These are phyloP conservation scores for Thymus quinquecostatus DNA, from an alignment of 257 asterid species.

Conservation along the genomic window DNA sequence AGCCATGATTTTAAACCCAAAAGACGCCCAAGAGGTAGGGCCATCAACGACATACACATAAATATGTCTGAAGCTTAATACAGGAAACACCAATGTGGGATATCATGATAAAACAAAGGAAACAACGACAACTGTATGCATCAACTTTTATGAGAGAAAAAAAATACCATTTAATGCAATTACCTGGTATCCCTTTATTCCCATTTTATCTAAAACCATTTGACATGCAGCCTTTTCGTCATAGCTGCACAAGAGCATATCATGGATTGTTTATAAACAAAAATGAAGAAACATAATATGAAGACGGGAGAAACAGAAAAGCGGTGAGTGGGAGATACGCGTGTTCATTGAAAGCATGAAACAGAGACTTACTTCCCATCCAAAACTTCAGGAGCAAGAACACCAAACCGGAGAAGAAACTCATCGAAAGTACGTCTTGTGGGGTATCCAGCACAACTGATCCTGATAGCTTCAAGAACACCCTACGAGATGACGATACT, in stretches of 20 bases:
- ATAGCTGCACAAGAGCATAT: slow-evolving; percentile 50
- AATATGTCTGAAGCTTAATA: slow-evolving; percentile 15
- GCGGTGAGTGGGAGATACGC: slow-evolving; percentile 14
- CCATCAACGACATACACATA: slow-evolving; percentile 20
- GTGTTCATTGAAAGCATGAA: slow-evolving; percentile 19
- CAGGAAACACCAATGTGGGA: slow-evolving; percentile 7
- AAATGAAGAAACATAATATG: not conserved
- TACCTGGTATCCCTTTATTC: slow-evolving; percentile 93
- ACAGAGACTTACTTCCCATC: slow-evolving; percentile 67
- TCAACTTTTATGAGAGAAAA: slow-evolving; percentile 9
- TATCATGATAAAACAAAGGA: slow-evolving; percentile 11
- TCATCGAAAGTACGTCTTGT: slow-evolving; percentile 96
- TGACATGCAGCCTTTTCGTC: slow-evolving; percentile 89
- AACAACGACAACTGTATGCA: slow-evolving; percentile 7
- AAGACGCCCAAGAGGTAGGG: slow-evolving; percentile 3
- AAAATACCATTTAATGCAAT: slow-evolving; percentile 10
- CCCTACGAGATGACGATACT: slow-evolving; percentile 52
- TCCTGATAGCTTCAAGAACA: slow-evolving; percentile 97
- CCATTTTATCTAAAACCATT: slow-evolving; percentile 89
- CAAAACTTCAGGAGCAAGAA: slow-evolving; percentile 81
- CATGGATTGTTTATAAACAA: slow-evolving; percentile 25
- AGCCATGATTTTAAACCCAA: slow-evolving; percentile 1
- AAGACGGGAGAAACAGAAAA: slow-evolving; percentile 27
- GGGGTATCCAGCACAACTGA: slow-evolving; percentile 99
- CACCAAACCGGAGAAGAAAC: slow-evolving; percentile 98